phyloP scores from a whole-genome alignment of 805 yeast genomes.

The Kuraishia cidri region DNA sequence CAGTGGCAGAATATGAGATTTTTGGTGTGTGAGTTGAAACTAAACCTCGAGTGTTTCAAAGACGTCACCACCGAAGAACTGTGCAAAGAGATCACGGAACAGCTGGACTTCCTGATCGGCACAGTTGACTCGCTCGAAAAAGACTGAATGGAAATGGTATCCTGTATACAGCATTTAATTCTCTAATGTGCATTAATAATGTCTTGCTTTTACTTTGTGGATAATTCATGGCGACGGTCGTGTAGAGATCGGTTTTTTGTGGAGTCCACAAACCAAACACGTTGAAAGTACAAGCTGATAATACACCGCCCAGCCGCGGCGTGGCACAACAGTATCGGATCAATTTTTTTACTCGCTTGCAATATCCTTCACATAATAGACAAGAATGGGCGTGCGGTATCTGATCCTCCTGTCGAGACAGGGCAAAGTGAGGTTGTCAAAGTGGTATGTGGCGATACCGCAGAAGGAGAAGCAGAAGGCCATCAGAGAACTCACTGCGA shows the following conservation, averaged over 20 bases:
- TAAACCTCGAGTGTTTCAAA: constrained; percentile 33
- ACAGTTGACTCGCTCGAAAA: constrained; percentile 1
- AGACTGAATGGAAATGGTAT: too few species aligned
- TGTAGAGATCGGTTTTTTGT: too few species aligned
- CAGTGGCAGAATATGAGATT: constrained; percentile 52
- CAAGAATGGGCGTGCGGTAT: constrained; percentile 78
- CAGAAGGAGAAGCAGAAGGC: constrained; percentile 81
- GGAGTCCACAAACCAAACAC: too few species aligned
- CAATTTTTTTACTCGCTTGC: too few species aligned
- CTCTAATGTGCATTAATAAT: too few species aligned
- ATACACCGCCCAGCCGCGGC: too few species aligned
- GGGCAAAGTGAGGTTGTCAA: constrained; percentile 87
- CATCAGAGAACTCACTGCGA: constrained; percentile 77
- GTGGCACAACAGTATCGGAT: too few species aligned
- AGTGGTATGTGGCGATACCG: constrained; percentile 85
- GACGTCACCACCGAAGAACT: constrained; percentile 29
- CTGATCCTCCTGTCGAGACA: constrained; percentile 81
- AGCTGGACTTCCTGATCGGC: constrained; percentile 27
- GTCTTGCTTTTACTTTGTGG: too few species aligned
- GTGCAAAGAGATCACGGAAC: constrained; percentile 41
- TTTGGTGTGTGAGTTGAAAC: constrained; percentile 40
- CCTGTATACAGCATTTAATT: too few species aligned
- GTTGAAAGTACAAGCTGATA: too few species aligned
- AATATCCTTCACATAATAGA: too few species aligned
- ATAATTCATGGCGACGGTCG: too few species aligned